A percentile compares a stretch with the other conserved stretches of the same genome.
Evolutionary conservation across 2,329 filamentous ascomycete genomes (phyloP).

Genomic region (Pestalotiopsis sp.): DNA sequence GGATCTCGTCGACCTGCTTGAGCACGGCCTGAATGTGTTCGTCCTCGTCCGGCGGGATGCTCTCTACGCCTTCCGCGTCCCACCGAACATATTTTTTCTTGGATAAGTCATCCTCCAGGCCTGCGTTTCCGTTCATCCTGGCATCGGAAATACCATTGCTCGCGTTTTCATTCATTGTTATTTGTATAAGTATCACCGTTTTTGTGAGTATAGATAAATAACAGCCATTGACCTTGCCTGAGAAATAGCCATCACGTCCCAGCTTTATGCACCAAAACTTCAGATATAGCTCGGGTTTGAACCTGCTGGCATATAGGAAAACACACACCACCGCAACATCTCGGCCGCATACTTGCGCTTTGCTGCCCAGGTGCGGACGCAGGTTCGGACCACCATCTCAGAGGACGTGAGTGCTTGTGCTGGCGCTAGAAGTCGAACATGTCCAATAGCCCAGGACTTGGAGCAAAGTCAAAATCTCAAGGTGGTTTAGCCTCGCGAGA

Average conservation of each 20-base stretch:
- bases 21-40: slow-evolving; percentile 16
- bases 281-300: neutral
- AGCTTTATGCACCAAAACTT: neutral
- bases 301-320: neutral
- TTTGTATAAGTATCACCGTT: neutral
- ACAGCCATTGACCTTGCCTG: too few relatives aligned
- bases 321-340: neutral
- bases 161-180: neutral
- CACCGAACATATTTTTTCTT: slow-evolving; percentile 15
- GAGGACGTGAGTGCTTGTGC: neutral
- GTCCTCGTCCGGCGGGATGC: slow-evolving; percentile 14
- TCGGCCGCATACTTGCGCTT: neutral
- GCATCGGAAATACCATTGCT: neutral
- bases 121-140: neutral
- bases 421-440: neutral
- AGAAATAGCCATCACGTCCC: neutral
- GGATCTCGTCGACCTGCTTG: slow-evolving; percentile 17
- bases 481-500: too few relatives aligned
- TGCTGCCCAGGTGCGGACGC: neutral
- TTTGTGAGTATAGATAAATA: too few relatives aligned
- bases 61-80: slow-evolving; percentile 13
- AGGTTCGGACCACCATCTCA: neutral
- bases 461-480: neutral
- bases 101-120: neutral
- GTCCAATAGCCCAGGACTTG: neutral